Evolutionary conservation across 2,329 filamentous ascomycete genomes (phyloP), one percentile per base, ranked within the genome.

Genomic region (Paecilomyces sp.): DNA sequence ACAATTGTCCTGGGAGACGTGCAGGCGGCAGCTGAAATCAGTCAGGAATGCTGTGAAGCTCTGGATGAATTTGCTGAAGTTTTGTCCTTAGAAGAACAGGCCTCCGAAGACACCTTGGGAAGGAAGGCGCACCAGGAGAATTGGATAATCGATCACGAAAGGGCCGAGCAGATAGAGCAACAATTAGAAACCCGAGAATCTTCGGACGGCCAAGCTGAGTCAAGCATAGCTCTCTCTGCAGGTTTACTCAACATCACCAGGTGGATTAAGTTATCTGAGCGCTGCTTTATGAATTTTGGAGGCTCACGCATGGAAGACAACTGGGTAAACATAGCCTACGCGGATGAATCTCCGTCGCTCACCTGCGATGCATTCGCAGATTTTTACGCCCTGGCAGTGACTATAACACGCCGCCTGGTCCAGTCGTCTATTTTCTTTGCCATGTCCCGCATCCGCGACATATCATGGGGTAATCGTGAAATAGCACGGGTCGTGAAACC

Each of bases 301-400:
- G 81, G 82, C 12, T 71, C 78, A 1, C 77, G 83, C 51, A 75
- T 80, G 12, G 83, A 85, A 58, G 81, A 84, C 58, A 92, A 90
- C 69, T 95, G 90, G 90, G 78, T 77, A 34, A 79, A 78, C 47
- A 66, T 89, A 7, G 80, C 82, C 22, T 80, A 82, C 30, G 71
- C 72, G 57, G 67, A 67, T 3, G 80, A 84, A 59, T 78, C 78
- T 2, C 92, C 92, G 0, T 85, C 88, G 0, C 84, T 96, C 24
- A 86, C 88, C 65, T 83, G 86, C 6, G 92, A 90, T 1, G 86
- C 89, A 0, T 81, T 95, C n/a, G 81, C 84, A 4, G 90, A 94
- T 65, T 88, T 96, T 53, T 82, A 92, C 67, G 83, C 83, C 8
- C 73, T 96, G 1, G 79, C 83, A 0, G 71, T 89, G 1, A 88